Conservation (phyloP, 495 filamentous ascomycete genomes). For the Penicillium pancosmium region DNA sequence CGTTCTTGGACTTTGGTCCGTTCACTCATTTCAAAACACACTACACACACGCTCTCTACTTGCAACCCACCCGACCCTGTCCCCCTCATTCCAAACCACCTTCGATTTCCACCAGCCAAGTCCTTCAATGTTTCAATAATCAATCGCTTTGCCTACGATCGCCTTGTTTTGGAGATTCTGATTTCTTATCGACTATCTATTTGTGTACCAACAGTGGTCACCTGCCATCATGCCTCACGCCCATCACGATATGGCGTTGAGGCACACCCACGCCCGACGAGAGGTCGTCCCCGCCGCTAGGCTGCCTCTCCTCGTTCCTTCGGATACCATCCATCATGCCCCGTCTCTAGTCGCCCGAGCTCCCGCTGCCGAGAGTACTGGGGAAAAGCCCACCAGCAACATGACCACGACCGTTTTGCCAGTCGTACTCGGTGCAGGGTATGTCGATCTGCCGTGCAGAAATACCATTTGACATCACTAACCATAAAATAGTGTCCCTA, state of each 20-base stretch:
- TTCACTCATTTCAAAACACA: slow-evolving; percentile 30
- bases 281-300: slow-evolving; percentile 33
- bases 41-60: neutral
- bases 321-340: slow-evolving; percentile 3
- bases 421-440: slow-evolving; percentile 82
- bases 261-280: slow-evolving; percentile 26
- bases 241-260: slow-evolving; percentile 31
- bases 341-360: slow-evolving; percentile 37
- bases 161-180: neutral
- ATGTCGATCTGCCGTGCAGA: slow-evolving; percentile 46
- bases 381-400: slow-evolving; percentile 52
- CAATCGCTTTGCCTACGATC: slow-evolving; percentile 17
- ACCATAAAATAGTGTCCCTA: slow-evolving; percentile 64
- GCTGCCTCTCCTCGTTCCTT: slow-evolving; percentile 28
- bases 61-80: neutral
- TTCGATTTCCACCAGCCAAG: neutral
- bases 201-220: neutral
- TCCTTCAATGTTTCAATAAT: slow-evolving; percentile 22
- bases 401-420: slow-evolving; percentile 66
- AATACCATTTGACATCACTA: too few species aligned
- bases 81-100: neutral
- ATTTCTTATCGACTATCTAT: neutral
- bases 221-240: slow-evolving; percentile 33
- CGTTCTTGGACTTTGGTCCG: slow-evolving; percentile 30
- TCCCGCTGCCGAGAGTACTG: slow-evolving; percentile 20